A percentile compares a stretch with the other conserved stretches of the same genome.
Conservation (phyloP, 2,329 filamentous ascomycete species). For the Colletotrichum horii region DNA sequence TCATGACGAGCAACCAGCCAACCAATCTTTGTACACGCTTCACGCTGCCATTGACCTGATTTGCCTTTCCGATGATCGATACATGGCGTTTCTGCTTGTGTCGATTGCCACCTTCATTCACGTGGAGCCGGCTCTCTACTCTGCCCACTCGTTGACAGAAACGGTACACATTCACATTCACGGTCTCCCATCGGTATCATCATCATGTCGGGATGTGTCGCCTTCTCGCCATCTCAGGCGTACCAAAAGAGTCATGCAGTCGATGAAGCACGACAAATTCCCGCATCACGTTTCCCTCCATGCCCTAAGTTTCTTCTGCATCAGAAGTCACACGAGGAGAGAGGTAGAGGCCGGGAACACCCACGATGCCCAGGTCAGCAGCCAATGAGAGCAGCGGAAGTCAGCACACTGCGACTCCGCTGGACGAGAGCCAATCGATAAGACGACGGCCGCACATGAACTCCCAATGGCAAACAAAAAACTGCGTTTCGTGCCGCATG, state of each 20-base stretch:
- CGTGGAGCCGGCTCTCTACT: neutral
- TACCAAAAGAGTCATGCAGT: neutral
- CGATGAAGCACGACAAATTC: neutral
- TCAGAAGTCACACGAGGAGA: neutral
- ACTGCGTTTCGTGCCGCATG: neutral
- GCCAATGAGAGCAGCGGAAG: constrained; percentile 19
- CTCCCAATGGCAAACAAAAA: neutral
- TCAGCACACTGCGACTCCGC: constrained; percentile 19
- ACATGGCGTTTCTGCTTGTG: neutral
- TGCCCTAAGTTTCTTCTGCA: neutral
- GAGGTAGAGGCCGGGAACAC: neutral
- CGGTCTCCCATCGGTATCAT: neutral
- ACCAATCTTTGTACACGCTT: neutral
- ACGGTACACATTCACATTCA: neutral
- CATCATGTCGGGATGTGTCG: neutral
- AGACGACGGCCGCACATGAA: neutral
- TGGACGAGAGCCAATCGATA: constrained; percentile 12
- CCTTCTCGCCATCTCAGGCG: neutral
- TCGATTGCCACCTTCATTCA: neutral
- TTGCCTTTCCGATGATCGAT: neutral
- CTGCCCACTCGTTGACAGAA: neutral
- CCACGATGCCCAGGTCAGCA: neutral
- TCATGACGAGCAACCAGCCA: neutral
- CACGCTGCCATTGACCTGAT: neutral
- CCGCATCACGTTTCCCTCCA: neutral